Evolutionary conservation across 306 rosid genomes (phyloP).

Genomic region (Benincasa hispida): DNA sequence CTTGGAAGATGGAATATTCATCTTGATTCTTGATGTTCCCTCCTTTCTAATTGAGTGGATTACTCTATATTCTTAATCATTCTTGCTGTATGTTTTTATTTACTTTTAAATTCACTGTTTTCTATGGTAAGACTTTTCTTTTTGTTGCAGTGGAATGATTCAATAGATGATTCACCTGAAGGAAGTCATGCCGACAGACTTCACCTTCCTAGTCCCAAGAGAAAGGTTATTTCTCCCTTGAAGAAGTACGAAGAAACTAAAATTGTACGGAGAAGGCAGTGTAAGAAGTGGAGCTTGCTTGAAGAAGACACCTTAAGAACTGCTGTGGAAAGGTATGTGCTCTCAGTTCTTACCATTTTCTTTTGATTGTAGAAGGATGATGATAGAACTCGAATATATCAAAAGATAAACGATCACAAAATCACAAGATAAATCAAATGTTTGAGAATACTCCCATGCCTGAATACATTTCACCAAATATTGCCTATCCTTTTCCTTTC

Average conservation of each 20-base stretch:
- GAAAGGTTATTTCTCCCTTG: slow-evolving; percentile 31
- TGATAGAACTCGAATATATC: too few species aligned
- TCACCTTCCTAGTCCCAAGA: slow-evolving; percentile 34
- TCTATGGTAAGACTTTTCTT: not conserved
- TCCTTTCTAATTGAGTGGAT: not conserved
- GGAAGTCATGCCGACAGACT: not conserved
- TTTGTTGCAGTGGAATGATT: slow-evolving; percentile 58
- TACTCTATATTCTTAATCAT: not conserved
- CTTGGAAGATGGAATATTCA: not conserved
- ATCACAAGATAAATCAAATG: too few species aligned
- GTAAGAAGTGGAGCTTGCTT: slow-evolving; percentile 43
- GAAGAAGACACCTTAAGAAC: slow-evolving; percentile 67
- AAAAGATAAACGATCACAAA: too few species aligned
- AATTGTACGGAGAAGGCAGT: slow-evolving; percentile 27
- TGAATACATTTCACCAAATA: too few species aligned
- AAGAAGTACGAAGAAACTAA: slow-evolving; percentile 15
- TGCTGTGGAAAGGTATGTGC: slow-evolving; percentile 49
- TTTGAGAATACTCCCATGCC: too few species aligned
- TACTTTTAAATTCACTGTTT: not conserved
- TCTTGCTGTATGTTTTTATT: not conserved
- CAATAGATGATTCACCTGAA: slow-evolving; percentile 30
- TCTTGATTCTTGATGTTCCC: not conserved
- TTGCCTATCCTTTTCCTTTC: too few species aligned
- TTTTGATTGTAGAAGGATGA: not conserved
- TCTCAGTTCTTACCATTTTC: not conserved